Percentiles rank a stretch among this genome's conserved stretches.
Conservation (phyloP, 2,329 filamentous ascomycete genomes). For the Aspergillus fijiensis region DNA sequence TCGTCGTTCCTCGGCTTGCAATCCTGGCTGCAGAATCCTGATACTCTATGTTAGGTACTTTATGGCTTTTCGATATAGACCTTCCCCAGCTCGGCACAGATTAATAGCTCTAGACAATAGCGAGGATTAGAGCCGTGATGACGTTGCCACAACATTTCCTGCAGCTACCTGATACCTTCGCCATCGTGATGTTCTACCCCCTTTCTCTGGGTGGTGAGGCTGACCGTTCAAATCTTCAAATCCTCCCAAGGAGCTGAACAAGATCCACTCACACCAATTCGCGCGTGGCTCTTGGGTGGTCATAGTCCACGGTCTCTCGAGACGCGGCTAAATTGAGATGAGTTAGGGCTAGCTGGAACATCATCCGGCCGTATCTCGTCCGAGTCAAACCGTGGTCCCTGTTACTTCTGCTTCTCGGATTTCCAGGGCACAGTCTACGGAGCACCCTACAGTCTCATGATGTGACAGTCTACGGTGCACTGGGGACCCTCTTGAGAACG, state of each 20-base stretch:
- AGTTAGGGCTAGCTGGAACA: background rate
- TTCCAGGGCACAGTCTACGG: background rate
- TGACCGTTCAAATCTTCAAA: background rate
- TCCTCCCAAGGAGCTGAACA: background rate
- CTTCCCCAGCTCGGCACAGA: background rate
- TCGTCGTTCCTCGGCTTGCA: background rate
- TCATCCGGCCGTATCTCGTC: background rate
- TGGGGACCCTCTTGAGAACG: background rate
- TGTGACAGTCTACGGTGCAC: background rate
- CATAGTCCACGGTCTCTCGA: background rate
- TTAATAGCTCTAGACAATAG: background rate
- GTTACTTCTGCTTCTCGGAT: background rate
- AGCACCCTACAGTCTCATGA: background rate
- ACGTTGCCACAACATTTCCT: background rate
- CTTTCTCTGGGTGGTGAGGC: background rate
- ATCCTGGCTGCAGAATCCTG: too few species aligned
- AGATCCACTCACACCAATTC: background rate
- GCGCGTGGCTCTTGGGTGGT: background rate
- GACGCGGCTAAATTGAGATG: background rate
- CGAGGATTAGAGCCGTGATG: background rate
- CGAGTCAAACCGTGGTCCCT: background rate
- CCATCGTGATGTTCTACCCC: background rate
- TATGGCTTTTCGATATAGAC: background rate
- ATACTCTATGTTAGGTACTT: background rate
- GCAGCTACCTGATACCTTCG: background rate